Evolutionary conservation across 495 filamentous ascomycete species (phyloP), one percentile per base, ranked within the genome.

Genomic region (Hyaloscypha bicolor): DNA sequence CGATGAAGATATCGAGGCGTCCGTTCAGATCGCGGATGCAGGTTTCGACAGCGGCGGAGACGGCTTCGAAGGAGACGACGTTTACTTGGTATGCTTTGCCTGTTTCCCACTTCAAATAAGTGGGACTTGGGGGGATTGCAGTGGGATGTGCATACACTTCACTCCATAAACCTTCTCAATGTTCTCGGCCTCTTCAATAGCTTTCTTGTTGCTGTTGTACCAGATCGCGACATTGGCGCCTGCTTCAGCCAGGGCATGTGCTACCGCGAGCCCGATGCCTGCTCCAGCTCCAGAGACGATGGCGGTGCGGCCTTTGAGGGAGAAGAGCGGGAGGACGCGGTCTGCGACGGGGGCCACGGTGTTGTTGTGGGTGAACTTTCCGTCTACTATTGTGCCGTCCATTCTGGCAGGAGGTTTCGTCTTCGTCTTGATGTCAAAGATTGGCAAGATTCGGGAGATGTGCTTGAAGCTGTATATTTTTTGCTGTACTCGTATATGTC

Each of bases 221-320:
- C 91, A 94, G 35, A 97, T 87, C 4, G 91, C 93, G 52, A 96
- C 90, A 69, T 97, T 93, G 42, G 93, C 92, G 45, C 93, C 93
- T 29, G 91, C 89, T 73, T 96, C 93, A 11, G 93, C 93, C 32
- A 90, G 76, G n/a, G 83, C 91, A 45, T 93, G 81, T n/a, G 90
- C 91, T 22, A 95, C 86, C 9, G 86, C 85, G 5, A 91, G 80
- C 37, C 93, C 93, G 71, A 97, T 97, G 62, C 93, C 93, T 25
- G 90, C 89, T 32, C 85, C 91, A 29, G 91, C 91, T 37, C 93
- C 93, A 5, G 92, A 88, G 29, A 96, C 87, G 66, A 96, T 91
- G 42, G 92, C 93, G 11, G 92, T 95, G 74, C 88, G 91, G 45
- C 91, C 90, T 76, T 90, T 91, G 55, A 96, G 81, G 12, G 90